Evolutionary conservation across 192 early-diverging fungal genomes (phyloP), one percentile per base, ranked within the genome.

Genomic region (Backusella circina): DNA sequence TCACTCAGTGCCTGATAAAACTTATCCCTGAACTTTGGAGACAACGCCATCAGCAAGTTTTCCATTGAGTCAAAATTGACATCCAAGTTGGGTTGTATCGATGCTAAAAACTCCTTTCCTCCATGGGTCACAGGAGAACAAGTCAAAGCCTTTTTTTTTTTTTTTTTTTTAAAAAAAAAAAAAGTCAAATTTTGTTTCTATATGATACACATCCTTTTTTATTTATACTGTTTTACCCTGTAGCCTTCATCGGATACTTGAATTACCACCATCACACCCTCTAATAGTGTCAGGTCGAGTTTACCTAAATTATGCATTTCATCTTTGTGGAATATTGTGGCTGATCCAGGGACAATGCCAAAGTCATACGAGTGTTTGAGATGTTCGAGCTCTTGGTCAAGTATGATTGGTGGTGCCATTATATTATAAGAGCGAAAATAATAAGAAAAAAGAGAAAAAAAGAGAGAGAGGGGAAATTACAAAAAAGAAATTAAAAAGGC

Each of bases 31-130:
- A 84, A 84, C 54, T 78, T 72, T 10, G 82, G 79, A 65, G 76
- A 78, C 3, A 67, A 44, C 0, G 73, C 67, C 80, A 81, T 76
- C 7, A 84, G 50, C 28, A 84, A 38, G 70, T 74, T 75, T 13
- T 84, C 82, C 80, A 84, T 84, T 2, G 77, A 79, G 66, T 84
- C 82, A 67, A 78, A 84, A n/a, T 70, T 69, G n/a, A 75, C 36
- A 18, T 76, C 41, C 5, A 82, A 8, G 10, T 47, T 33, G 9
- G 9, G 16, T 44, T 74, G 64, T 36, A 74, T 75, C 39, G 23
- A 18, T 57, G 15, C 75, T 73, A 31, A 33, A 39, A 31, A 38
- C 0, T 13, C 51, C 5, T 28, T 37, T 28, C 31, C 54, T 4
- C 16, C 54, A 5, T 31, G 30, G 21, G 71, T 33, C 12, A 54